phyloP scores from a whole-genome alignment of 2,329 filamentous ascomycete genomes.

The Pseudofabraea citricarpa region DNA sequence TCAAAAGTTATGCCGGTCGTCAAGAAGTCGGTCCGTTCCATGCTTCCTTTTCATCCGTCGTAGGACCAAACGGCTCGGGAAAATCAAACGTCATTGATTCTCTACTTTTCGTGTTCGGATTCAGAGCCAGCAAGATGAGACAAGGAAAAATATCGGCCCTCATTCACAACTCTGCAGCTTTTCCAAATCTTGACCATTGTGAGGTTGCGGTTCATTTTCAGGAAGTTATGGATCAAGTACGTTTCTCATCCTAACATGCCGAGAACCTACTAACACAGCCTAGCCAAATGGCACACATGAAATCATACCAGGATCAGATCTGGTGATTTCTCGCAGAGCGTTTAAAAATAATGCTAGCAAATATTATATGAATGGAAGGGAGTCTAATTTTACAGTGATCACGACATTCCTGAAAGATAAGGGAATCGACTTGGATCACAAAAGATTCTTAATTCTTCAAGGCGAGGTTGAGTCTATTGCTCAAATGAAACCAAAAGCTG shows the following conservation, averaged over 20 bases:
- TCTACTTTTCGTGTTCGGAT: constrained; percentile 96
- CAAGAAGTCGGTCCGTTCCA: constrained; percentile 97
- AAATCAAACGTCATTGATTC: constrained; percentile 99
- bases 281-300: constrained; percentile 68
- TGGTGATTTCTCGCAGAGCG: constrained; percentile 84
- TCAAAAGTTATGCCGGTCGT: constrained; percentile 96
- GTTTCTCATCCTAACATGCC: constrained; percentile 28
- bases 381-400: constrained; percentile 88
- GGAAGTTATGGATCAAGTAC: constrained; percentile 80
- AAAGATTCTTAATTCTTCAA: constrained; percentile 94
- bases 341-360: constrained; percentile 99
- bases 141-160: constrained; percentile 97
- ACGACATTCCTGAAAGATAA: constrained; percentile 81
- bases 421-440: constrained; percentile 94
- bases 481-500: constrained; percentile 97
- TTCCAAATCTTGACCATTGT: constrained; percentile 81
- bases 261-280: constrained; percentile 7
- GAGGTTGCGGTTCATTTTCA: constrained; percentile 97
- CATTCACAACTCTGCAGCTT: constrained; percentile 91
- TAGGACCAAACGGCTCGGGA: constrained; percentile 94
- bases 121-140: constrained; percentile 98
- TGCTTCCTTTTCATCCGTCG: constrained; percentile 93
- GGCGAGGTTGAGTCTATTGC: constrained; percentile 98
- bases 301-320: constrained; percentile 74
- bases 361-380: constrained; percentile 90